A percentile compares a stretch with the other conserved stretches of the same genome.
These are phyloP conservation scores for Eucalyptus regnans DNA, from an alignment of 345 rosid species.

Conservation along the genomic window DNA sequence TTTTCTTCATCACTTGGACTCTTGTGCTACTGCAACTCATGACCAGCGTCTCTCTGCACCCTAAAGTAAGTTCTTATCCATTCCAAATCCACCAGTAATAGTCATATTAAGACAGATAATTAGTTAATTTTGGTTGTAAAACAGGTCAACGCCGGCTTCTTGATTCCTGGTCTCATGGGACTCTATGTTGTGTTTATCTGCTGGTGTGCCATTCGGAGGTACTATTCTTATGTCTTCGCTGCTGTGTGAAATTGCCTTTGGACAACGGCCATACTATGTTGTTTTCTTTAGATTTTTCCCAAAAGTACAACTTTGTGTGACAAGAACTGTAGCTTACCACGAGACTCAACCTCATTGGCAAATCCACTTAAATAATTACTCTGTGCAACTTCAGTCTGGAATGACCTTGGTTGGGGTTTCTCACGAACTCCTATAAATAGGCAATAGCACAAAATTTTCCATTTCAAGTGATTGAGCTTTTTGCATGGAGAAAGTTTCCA, in stretches of 20 bases:
- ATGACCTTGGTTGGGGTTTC: background rate
- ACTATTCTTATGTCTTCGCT: background rate
- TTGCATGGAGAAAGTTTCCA: background rate
- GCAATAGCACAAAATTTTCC: background rate
- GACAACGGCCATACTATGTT: background rate
- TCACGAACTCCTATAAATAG: background rate
- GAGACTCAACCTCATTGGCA: background rate
- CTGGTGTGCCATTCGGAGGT: slow-evolving; percentile 98
- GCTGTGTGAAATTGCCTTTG: background rate
- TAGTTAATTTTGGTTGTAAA: background rate
- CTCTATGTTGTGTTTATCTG: slow-evolving; percentile 84
- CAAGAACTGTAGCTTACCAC: background rate
- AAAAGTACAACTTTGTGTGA: background rate
- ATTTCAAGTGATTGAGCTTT: background rate
- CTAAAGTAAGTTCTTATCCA: slow-evolving; percentile 26
- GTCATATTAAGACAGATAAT: background rate
- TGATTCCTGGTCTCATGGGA: slow-evolving; percentile 95
- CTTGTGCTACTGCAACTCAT: slow-evolving; percentile 85
- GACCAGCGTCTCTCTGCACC: slow-evolving; percentile 87
- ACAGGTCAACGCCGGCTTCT: slow-evolving; percentile 73
- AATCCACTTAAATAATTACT: background rate
- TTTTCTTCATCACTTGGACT: slow-evolving; percentile 91
- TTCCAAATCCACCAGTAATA: background rate
- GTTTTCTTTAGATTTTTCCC: background rate
- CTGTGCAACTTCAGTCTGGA: background rate